Conservation (phyloP, 2,329 filamentous ascomycete genomes). For the Fusarium marasasianum region DNA sequence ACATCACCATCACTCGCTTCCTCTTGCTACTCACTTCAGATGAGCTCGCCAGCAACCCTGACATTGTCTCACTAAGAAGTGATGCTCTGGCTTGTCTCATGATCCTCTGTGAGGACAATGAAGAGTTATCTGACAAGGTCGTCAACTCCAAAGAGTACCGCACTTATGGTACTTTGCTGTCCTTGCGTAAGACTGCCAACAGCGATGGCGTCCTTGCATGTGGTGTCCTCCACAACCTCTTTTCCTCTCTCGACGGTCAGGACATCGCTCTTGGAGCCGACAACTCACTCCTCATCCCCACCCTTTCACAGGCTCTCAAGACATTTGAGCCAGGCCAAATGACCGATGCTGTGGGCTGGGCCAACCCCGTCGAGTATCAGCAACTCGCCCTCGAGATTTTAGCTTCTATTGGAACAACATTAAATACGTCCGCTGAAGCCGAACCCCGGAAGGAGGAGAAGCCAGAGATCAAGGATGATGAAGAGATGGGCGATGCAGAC, state of each 20-base stretch:
- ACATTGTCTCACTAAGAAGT: conserved; percentile 53
- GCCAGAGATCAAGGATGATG: conserved; percentile 51
- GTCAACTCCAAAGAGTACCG: conserved; percentile 57
- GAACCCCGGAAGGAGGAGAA: conserved; percentile 47
- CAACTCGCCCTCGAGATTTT: conserved; percentile 69
- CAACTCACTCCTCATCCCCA: conserved; percentile 49
- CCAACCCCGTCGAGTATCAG: conserved; percentile 56
- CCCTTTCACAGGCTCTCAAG: conserved; percentile 48
- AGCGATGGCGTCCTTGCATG: conserved; percentile 66
- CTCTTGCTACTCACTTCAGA: conserved; percentile 63
- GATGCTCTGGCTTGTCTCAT: conserved; percentile 65
- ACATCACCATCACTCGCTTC: conserved; percentile 60
- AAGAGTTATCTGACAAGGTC: conserved; percentile 61
- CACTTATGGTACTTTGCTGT: conserved; percentile 60
- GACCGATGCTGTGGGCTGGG: conserved; percentile 49
- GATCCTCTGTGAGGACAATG: conserved; percentile 69
- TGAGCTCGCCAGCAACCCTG: conserved; percentile 54
- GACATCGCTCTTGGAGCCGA: conserved; percentile 43
- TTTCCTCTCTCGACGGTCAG: conserved; percentile 53
- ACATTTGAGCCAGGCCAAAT: conserved; percentile 41
- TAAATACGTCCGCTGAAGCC: conserved; percentile 61
- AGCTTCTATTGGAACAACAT: conserved; percentile 69
- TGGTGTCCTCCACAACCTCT: conserved; percentile 70
- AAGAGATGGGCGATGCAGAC: conserved; percentile 52
- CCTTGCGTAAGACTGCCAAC: conserved; percentile 58